Conservation (phyloP, 371 early-diverging fungal species). For the Circinella umbellata region DNA sequence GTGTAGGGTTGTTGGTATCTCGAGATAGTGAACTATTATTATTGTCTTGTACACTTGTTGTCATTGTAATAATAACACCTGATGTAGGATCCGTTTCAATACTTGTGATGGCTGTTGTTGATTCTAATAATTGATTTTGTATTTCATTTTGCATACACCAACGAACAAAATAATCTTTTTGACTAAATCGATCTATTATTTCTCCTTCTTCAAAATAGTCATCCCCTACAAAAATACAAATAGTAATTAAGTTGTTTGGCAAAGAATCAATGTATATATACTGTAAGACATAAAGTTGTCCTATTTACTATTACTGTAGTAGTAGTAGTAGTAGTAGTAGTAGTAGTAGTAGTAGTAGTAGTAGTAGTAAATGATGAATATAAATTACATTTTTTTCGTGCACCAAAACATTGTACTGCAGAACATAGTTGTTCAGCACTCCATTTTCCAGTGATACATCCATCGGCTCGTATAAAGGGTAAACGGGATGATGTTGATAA, state of each 20-base stretch:
- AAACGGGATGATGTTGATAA: slow-evolving; percentile 1
- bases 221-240: slow-evolving; percentile 45
- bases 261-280: no score
- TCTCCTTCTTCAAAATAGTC: slow-evolving; percentile 51
- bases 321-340: no score
- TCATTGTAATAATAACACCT: slow-evolving; percentile 56
- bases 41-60: slow-evolving; percentile 41
- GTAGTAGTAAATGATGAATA: no score
- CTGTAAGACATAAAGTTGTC: no score
- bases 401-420: slow-evolving; percentile 40
- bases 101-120: slow-evolving; percentile 39
- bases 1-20: slow-evolving; percentile 18
- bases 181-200: slow-evolving; percentile 56
- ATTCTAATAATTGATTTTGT: not conserved
- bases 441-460: slow-evolving; percentile 52
- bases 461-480: slow-evolving; percentile 45
- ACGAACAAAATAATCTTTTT: slow-evolving; percentile 58
- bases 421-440: slow-evolving; percentile 59
- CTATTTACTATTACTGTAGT: no score
- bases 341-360: no score
- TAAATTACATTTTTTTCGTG: slow-evolving; percentile 52
- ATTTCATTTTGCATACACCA: slow-evolving; percentile 21
- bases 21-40: slow-evolving; percentile 24
- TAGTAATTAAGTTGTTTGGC: no score
- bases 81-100: slow-evolving; percentile 60